Percentiles rank a stretch among this genome's conserved stretches.
Conservation (phyloP, 2,329 filamentous ascomycete genomes). For the Periglandula ipomoeae region DNA sequence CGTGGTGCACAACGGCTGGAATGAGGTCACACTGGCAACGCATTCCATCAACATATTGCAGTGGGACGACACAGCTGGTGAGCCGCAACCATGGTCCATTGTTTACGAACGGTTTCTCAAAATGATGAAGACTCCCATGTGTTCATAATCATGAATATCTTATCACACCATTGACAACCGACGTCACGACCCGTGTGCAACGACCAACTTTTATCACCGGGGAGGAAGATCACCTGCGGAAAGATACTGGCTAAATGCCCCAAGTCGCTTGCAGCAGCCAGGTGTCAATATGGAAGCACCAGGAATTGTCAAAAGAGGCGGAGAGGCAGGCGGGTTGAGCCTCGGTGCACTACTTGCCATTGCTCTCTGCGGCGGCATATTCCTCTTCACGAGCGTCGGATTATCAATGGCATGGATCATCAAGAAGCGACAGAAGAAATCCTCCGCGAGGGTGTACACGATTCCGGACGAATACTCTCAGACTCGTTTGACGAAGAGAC, state of each 20-base stretch:
- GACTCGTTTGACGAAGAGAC: constrained; percentile 23
- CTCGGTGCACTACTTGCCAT: constrained; percentile 35
- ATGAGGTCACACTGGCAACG: constrained; percentile 28
- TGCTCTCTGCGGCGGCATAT: constrained; percentile 35
- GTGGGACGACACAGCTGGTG: constrained; percentile 3
- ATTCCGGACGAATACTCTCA: constrained; percentile 18
- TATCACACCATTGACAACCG: not conserved
- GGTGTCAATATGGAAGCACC: not conserved
- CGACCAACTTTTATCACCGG: not conserved
- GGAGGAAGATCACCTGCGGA: not conserved
- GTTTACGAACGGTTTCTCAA: constrained; percentile 2
- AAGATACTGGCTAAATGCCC: not conserved
- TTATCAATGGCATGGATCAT: constrained; percentile 32
- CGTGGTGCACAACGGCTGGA: constrained; percentile 19
- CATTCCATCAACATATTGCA: constrained; percentile 27
- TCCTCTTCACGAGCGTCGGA: constrained; percentile 34
- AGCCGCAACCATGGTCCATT: not conserved
- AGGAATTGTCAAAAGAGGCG: constrained; percentile 4
- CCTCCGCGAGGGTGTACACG: constrained; percentile 19
- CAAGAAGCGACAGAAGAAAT: constrained; percentile 14
- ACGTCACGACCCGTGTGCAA: not conserved
- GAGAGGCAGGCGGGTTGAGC: constrained; percentile 15
- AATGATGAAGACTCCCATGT: not conserved
- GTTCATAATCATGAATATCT: not conserved
- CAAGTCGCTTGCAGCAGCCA: not conserved